Base-by-base conservation (phyloP, 176 grass and related monocot genomes). In the Oryza australiensis region DNA sequence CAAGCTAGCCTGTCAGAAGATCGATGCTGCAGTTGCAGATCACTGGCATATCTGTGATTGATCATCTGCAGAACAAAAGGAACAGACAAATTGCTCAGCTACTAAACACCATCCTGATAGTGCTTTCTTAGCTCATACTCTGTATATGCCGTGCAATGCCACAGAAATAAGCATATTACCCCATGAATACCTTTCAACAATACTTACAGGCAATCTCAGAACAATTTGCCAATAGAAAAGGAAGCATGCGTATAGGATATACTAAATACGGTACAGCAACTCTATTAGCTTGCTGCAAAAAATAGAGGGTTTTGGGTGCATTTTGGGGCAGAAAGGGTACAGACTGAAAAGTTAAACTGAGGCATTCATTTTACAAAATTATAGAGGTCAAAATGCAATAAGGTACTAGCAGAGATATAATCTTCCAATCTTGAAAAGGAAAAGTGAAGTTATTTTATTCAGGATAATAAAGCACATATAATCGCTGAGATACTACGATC, bases 191-290 rank as follows among this genome's bases (percentile, higher is more conserved):
- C 59, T 40, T 64, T 73, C 37, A 65, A 32, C 2, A 73, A 18
- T 74, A 24, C 27, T 74, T 65, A 3, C 30, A 30, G 18, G 26
- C 65, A 79, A 64, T 40, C 38, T 40, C 9, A 40, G 38, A 40
- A 40, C 22, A 86, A 73, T 72, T 64, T 30, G 9, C 40, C 62
- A 85, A 78, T 26, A 43, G 35, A 37, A 7, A 78, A 75, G 62
- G 34, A 6, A 6, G 40, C 26, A 48, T 13, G 30, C 66, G 20
- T 15, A 38, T 26, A 40, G 11, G 68, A 57, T 24, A 37, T 37
- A 37, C 0, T 37, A 37, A 37, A 41, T 7, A 38, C 12, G 63
- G 64, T 78, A 12, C 7, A 33, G 15, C 12, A 2, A 15, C 27
- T 34, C 74, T 37, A 68, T 3, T 34, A 26, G 27, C 12, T 10